Percentiles rank a stretch among this genome's conserved stretches.
Evolutionary conservation across 1,284 basidiomycete species (phyloP).

Genomic region (Mycena sp.): DNA sequence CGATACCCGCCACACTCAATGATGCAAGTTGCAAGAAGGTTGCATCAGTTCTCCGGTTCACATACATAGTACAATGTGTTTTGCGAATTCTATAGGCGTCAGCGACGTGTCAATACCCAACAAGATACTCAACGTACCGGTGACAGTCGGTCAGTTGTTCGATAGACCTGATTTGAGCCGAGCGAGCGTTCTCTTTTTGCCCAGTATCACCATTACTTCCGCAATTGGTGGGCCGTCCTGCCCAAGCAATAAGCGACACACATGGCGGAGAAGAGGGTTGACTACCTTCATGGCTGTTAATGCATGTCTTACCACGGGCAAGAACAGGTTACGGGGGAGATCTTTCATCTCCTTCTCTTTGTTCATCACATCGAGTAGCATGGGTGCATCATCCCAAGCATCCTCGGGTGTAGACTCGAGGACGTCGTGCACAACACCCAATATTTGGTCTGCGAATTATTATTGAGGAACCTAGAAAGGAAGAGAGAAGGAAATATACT

Average conservation of each 20-base stretch:
- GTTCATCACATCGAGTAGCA: conserved; percentile 51
- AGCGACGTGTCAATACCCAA: no score
- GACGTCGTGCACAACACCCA: conserved; percentile 28
- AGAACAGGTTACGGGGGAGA: conserved; percentile 58
- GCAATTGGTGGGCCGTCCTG: conserved; percentile 56
- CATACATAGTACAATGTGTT: no score
- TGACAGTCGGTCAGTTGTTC: no score
- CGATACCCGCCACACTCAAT: no score
- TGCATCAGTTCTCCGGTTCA: no score
- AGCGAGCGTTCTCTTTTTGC: conserved; percentile 47
- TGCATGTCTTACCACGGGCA: conserved; percentile 79
- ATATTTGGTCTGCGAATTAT: conserved; percentile 31
- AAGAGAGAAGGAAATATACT: conserved; percentile 45
- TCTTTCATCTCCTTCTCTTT: conserved; percentile 52
- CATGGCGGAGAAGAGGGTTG: not conserved
- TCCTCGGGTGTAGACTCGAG: conserved; percentile 37
- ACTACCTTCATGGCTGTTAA: conserved; percentile 83
- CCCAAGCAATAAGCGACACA: not conserved
- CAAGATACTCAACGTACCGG: no score
- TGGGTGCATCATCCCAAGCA: conserved; percentile 42
- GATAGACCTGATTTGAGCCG: conserved; percentile 1
- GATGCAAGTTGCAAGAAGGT: no score
- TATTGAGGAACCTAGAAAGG: conserved; percentile 8
- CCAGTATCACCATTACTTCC: conserved; percentile 53
- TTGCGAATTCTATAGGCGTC: no score